A percentile compares a stretch with the other conserved stretches of the same genome.
Conservation (phyloP, 768 basidiomycete species). For the Cubamyces lactineus region DNA sequence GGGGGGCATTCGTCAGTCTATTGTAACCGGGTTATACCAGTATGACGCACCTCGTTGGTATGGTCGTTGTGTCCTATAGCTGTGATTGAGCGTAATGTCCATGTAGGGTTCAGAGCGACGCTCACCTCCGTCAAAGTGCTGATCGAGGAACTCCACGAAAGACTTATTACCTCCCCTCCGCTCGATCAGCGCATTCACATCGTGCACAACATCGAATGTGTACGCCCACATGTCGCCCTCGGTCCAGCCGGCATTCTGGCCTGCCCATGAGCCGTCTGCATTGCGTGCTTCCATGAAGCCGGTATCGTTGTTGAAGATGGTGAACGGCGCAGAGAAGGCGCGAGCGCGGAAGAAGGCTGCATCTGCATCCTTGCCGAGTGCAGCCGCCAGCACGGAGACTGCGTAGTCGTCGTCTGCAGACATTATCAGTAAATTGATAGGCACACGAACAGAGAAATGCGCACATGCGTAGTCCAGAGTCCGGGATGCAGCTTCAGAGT, state of each 20-base stretch:
- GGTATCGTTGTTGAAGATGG: slow-evolving; percentile 66
- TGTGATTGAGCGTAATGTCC: background rate
- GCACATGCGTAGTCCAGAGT: slow-evolving; percentile 80
- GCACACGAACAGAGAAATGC: background rate
- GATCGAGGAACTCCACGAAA: slow-evolving; percentile 71
- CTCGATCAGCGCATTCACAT: slow-evolving; percentile 62
- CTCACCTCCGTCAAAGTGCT: slow-evolving; percentile 52
- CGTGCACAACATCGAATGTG: slow-evolving; percentile 77
- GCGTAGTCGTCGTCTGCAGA: slow-evolving; percentile 76
- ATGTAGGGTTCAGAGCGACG: background rate
- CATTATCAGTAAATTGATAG: background rate
- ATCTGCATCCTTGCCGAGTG: slow-evolving; percentile 54
- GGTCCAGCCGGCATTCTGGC: slow-evolving; percentile 72
- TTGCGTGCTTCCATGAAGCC: slow-evolving; percentile 86
- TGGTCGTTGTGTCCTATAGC: slow-evolving; percentile 72
- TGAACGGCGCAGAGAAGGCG: slow-evolving; percentile 57
- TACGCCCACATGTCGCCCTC: slow-evolving; percentile 83
- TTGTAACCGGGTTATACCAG: background rate
- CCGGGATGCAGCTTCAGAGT: slow-evolving; percentile 78
- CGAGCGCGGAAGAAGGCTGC: slow-evolving; percentile 58
- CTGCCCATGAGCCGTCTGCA: slow-evolving; percentile 70
- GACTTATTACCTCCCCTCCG: slow-evolving; percentile 64
- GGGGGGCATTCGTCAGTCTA: too few species aligned
- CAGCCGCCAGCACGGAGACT: slow-evolving; percentile 60
- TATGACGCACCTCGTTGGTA: slow-evolving; percentile 64